Conservation (phyloP, 2,329 filamentous ascomycete genomes). For the Penicillium sp. region DNA sequence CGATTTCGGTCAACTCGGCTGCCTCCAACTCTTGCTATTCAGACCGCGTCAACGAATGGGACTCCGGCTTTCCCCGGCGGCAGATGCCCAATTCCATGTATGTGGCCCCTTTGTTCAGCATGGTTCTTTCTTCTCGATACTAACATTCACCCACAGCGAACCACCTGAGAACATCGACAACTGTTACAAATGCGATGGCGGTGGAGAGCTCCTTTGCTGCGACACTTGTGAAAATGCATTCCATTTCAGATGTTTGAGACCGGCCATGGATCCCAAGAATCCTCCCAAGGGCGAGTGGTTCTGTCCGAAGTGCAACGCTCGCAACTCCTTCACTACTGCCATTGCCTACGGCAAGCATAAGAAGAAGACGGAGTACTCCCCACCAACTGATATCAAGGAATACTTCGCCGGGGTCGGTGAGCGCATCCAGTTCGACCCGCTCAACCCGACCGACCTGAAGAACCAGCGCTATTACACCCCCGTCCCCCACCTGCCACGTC, state of each 20-base stretch:
- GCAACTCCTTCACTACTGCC: constrained; percentile 61
- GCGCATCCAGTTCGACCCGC: constrained; percentile 70
- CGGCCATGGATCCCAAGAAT: constrained; percentile 63
- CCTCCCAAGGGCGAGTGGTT: constrained; percentile 75
- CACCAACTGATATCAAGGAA: constrained; percentile 68
- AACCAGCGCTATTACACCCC: constrained; percentile 18
- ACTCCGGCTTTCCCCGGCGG: constrained; percentile 7
- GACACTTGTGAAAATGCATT: constrained; percentile 88
- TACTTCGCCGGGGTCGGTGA: constrained; percentile 76
- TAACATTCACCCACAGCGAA: constrained; percentile 22
- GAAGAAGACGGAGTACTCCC: constrained; percentile 65
- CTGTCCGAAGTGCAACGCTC: constrained; percentile 62
- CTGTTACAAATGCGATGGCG: constrained; percentile 80
- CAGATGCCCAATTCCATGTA: constrained; percentile 22
- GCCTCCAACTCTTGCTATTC: constrained; percentile 19
- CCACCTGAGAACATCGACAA: constrained; percentile 76
- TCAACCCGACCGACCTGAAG: constrained; percentile 13
- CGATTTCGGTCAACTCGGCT: constrained; percentile 12
- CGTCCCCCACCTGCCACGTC: constrained; percentile 23
- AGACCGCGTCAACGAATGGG: constrained; percentile 13
- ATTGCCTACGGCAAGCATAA: constrained; percentile 64
- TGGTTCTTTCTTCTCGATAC: no score
- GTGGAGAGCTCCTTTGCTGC: constrained; percentile 85
- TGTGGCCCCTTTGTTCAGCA: constrained; percentile 6
- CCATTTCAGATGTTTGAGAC: constrained; percentile 84